Evolutionary conservation across 305 asterid species (phyloP).

Genomic region (Petunia hybrid): DNA sequence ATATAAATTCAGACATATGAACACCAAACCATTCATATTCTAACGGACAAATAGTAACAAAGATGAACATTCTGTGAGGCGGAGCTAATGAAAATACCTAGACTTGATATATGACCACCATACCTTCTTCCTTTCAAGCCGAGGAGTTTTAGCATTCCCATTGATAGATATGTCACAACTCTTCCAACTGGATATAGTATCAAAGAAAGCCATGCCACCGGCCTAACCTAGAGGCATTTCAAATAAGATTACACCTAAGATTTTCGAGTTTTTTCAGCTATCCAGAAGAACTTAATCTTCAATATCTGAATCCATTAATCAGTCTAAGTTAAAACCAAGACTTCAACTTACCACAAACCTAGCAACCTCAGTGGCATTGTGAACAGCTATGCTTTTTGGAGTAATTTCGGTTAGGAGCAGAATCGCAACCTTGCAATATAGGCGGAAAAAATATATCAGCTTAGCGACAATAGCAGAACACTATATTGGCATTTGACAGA

Average conservation of each 20-base stretch:
- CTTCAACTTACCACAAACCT: slow-evolving; percentile 89
- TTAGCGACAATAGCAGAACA: slow-evolving; percentile 35
- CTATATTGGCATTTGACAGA: background rate
- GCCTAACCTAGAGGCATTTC: slow-evolving; percentile 84
- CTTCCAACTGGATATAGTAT: slow-evolving; percentile 96
- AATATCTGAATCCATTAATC: background rate
- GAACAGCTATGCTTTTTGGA: slow-evolving; percentile 99
- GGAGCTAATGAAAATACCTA: slow-evolving; percentile 23
- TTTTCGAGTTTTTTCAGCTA: slow-evolving; percentile 24
- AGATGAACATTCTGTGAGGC: background rate
- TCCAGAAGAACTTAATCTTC: slow-evolving; percentile 9
- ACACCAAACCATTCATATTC: background rate
- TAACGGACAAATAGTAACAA: background rate
- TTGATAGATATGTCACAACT: slow-evolving; percentile 93
- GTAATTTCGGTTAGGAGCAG: slow-evolving; percentile 99
- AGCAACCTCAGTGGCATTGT: slow-evolving; percentile 97
- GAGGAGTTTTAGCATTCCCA: slow-evolving; percentile 98
- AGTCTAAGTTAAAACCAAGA: slow-evolving; percentile 14
- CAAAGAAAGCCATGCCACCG: slow-evolving; percentile 99
- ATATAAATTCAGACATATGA: background rate
- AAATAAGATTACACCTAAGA: slow-evolving; percentile 45
- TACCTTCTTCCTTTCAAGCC: slow-evolving; percentile 98
- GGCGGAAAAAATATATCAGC: slow-evolving; percentile 34
- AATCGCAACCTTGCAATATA: slow-evolving; percentile 75
- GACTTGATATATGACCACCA: slow-evolving; percentile 29